Evolutionary conservation across 2,329 filamentous ascomycete species (phyloP).

Genomic region (Calonectria hongkongensis): DNA sequence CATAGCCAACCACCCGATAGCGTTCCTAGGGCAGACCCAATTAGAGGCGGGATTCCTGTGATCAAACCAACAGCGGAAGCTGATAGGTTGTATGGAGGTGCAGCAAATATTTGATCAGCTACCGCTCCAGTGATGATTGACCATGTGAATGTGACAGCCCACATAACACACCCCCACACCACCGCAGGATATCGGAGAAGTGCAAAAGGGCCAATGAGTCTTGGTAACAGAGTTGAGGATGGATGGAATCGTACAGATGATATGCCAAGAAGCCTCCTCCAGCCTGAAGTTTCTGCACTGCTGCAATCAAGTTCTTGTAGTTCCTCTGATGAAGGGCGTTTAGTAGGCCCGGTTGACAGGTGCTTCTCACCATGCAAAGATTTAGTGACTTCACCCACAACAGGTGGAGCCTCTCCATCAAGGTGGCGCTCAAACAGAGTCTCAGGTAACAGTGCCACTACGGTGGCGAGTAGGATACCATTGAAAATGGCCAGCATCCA

Average conservation of each 20-base stretch:
- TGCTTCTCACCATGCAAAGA: too few relatives aligned
- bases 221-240: neutral
- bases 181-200: conserved; percentile 12
- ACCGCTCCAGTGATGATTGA: conserved; percentile 28
- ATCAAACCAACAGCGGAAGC: conserved; percentile 16
- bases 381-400: neutral
- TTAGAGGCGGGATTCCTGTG: conserved; percentile 18
- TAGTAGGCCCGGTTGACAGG: too few relatives aligned
- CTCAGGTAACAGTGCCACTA: neutral
- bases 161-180: conserved; percentile 27
- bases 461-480: neutral
- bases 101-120: conserved; percentile 27
- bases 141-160: conserved; percentile 29
- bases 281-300: neutral
- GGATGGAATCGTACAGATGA: neutral
- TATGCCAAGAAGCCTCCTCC: neutral
- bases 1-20: conserved; percentile 11
- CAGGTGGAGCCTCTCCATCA: neutral
- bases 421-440: conserved; percentile 14
- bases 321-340: too few relatives aligned
- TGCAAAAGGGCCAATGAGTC: neutral
- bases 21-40: conserved; percentile 21
- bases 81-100: conserved; percentile 25
- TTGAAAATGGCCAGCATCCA: conserved; percentile 24
- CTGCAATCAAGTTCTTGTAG: too few relatives aligned